Evolutionary conservation across 2,329 filamentous ascomycete species (phyloP), one percentile per base, ranked within the genome.

Genomic region (Tolypocladium guangdongense): DNA sequence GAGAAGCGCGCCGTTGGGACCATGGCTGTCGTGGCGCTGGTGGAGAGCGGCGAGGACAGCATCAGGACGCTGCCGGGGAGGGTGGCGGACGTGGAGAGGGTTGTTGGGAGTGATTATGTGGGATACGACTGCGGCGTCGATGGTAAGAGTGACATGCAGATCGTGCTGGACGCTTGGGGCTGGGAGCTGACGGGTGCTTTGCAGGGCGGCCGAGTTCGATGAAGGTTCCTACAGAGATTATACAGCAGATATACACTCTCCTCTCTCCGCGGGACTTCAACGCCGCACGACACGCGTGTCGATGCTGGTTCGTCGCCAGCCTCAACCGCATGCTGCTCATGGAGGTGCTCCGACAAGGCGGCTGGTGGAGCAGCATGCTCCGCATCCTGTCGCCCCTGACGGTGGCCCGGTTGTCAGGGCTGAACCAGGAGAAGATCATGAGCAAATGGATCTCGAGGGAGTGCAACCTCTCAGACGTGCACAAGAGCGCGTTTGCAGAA

Each of bases 271-370:
- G 53, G 11, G 71, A 74, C 58, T 86, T 84, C 63, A 78, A 87
- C 59, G 72, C 78, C 52, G 81, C 82, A 18, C 74, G 83, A 20
- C 77, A 80, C 56, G 76, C 76, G 20, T 87, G 82, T 60, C 75
- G 76, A 47, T 65, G 67, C 37, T 87, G 81, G 83, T 81, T 84
- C 69, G 65, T 74, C 38, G 75, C 74, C 24, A 79, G 81, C 50
- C 63, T 86, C n/a, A 69, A 82, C 50, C 65, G 66, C 43, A 66
- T 60, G 2, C 58, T 86, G 2, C 67, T 86, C 12, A 64, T 68
- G 30, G 60, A 60, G 2, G 83, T 84, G 78, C 61, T 85, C 46
- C 74, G 71, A 58, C 69, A 76, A 54, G 78, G 77, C 38, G 80
- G 80, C 4, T 82, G 80, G 76, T 77, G 69, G 68, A 72, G 59